Conservation (phyloP, 2,329 filamentous ascomycete species). For the Decorospora gaudefroyi region DNA sequence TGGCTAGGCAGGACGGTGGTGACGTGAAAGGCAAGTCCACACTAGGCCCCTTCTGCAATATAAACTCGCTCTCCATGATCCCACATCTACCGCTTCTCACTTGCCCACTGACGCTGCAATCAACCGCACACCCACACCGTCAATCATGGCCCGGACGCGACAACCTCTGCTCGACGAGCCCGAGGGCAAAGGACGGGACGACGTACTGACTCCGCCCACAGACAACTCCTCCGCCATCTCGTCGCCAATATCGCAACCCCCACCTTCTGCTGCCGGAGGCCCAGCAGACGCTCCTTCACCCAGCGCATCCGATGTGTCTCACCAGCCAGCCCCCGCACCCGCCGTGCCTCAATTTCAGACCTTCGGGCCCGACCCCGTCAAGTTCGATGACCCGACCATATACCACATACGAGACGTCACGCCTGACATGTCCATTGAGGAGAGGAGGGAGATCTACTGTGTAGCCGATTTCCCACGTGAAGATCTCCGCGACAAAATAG, state of each 20-base stretch:
- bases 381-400: constrained; percentile 87
- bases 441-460: constrained; percentile 84
- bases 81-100: not conserved
- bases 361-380: constrained; percentile 89
- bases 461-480: constrained; percentile 81
- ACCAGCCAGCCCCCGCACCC: constrained; percentile 64
- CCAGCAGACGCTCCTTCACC: constrained; percentile 68
- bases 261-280: constrained; percentile 54
- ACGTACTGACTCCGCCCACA: constrained; percentile 20
- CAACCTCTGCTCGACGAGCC: constrained; percentile 3
- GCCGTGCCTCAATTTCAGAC: constrained; percentile 75
- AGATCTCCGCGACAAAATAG: constrained; percentile 81
- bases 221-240: constrained; percentile 49
- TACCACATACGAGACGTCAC: constrained; percentile 85
- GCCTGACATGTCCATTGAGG: constrained; percentile 78
- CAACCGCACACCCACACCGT: not conserved
- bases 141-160: not conserved
- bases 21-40: constrained; percentile 57
- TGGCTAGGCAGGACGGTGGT: constrained; percentile 67
- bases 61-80: not conserved
- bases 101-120: not conserved
- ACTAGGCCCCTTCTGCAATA: not conserved
- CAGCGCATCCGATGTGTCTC: constrained; percentile 59
- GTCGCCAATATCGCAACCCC: constrained; percentile 51
- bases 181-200: not conserved